Base-by-base conservation (phyloP, 78 protist genomes). In the Dictyostelium discoideum region DNA sequence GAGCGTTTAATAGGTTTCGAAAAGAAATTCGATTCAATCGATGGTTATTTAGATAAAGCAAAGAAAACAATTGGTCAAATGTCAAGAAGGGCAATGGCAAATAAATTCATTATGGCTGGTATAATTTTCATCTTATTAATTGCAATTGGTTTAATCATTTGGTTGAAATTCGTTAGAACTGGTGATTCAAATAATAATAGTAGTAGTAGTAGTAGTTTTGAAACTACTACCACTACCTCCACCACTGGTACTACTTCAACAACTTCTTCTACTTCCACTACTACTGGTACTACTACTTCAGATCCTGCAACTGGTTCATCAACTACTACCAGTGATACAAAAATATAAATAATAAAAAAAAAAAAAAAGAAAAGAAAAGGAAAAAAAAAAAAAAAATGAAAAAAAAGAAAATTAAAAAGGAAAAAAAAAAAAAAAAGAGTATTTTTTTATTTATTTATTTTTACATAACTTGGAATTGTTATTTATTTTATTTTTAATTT, bases 1-100 rank as follows among this genome's bases (percentile, higher is more conserved):
- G 94, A 90, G 20, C 94, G 94, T 90, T 37, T 90, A 13, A 40
- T 69, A 14, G 87, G 94, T 37, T 82, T 90, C 48, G 94, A 90
- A 50, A 90, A 82, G 65, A 90, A 72, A n/a, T 77, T 90, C 32
- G 94, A 90, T 50, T 77, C 86, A 2, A 90, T 90, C 82, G 94
- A 90, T 46, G 26, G 79, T 37, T 90, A 39, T 54, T 63, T 90
- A 6, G 82, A 72, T 65, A 40, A 39, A 22, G 77, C 94, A 4
- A 57, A 76, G n/a, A 90, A 72, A 40, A 80, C 87, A 22, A 65
- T 90, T 13, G 57, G 67, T 37, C 44, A 69, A 60, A 90, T 90
- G 94, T 65, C 88, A 6, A 9, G 94, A 46, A 84, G 94, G 46
- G 94, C 86, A 9, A 72, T 90, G 42, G 94, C 94, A 29, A 90